Evolutionary conservation across 768 basidiomycete genomes (phyloP), one percentile per base, ranked within the genome.

Genomic region (Collybia sp.): DNA sequence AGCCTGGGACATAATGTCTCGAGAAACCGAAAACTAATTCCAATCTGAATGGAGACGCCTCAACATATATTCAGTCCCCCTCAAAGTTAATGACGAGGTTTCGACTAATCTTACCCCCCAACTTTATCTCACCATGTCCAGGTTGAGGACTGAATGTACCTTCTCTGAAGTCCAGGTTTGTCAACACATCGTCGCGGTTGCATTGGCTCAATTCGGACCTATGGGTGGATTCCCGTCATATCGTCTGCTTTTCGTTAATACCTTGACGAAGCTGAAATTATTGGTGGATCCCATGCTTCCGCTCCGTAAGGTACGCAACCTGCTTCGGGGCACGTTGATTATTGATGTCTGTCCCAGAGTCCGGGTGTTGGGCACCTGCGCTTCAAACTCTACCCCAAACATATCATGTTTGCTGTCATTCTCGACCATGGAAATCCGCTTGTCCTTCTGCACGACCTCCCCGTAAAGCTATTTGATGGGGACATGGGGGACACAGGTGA

Each of bases 341-440:
- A 58, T 64, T 33, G 52, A 12, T 41, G 16, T 41, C 19, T 16
- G 32, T 25, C 15, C 43, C 18, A 38, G 46, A 4, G 43, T 12
- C 42, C 70, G 68, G 51, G 56, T 16, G 59, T 70, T 18, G 55
- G 60, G 16, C 58, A 63, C 45, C 38, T 70, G 6, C 64, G 63
- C 39, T 59, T 70, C 33, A 59, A 60, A 37, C 45, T 72, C 31
- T 60, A 55, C 42, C 50, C 54, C 3, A 52, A 57, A 10, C 61
- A 58, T 33, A 51, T 72, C 12, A 53, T 66, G 25, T 48, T 72
- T 18, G 50, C 66, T 2, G 68, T 67, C 15, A 44, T 62, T 3
- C 53, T 59, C 45, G 48, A 59, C 10, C 45, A 54, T 41, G 54
- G 62, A 16, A 58, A 49, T 11, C 52, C 70, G 19, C 46, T 59